A percentile compares a stretch with the other conserved stretches of the same genome.
These are phyloP conservation scores for Chiua virens DNA, from an alignment of 768 basidiomycete genomes.

Conservation along the genomic window DNA sequence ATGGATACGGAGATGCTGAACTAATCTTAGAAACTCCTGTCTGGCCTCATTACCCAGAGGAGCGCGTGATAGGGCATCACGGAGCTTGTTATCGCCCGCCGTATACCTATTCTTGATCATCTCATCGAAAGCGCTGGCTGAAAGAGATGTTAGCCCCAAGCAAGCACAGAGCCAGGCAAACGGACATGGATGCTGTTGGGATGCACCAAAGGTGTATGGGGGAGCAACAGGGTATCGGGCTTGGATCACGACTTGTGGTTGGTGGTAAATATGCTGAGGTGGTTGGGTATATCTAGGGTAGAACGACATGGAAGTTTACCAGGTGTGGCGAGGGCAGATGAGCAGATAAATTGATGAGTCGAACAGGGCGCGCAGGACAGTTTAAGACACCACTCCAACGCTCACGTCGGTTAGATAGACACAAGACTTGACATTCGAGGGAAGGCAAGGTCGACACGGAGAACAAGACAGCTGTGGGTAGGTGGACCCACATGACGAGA, in stretches of 20 bases:
- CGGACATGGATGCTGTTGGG: slow-evolving; percentile 8
- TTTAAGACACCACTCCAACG: background rate
- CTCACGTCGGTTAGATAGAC: background rate
- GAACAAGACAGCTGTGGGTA: background rate
- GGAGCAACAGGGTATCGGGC: background rate
- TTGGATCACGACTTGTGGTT: background rate
- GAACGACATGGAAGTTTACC: slow-evolving; percentile 8
- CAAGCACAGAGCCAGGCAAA: background rate
- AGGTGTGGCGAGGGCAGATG: background rate
- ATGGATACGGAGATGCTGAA: slow-evolving; percentile 16
- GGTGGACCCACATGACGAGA: background rate
- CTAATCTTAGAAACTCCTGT: slow-evolving; percentile 4
- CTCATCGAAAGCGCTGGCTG: slow-evolving; percentile 9
- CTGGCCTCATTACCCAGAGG: background rate
- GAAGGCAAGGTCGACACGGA: too few species aligned
- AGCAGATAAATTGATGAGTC: background rate
- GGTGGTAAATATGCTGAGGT: background rate
- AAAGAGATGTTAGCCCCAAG: background rate
- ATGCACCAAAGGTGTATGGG: background rate
- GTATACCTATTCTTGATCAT: background rate
- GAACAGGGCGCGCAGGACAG: background rate
- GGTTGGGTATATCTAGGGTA: background rate
- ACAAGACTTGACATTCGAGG: too few species aligned
- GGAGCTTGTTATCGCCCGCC: background rate
- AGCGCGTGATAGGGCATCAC: slow-evolving; percentile 1